phyloP scores from a whole-genome alignment of 305 asterid genomes.

The Fraxinus baroniana region DNA sequence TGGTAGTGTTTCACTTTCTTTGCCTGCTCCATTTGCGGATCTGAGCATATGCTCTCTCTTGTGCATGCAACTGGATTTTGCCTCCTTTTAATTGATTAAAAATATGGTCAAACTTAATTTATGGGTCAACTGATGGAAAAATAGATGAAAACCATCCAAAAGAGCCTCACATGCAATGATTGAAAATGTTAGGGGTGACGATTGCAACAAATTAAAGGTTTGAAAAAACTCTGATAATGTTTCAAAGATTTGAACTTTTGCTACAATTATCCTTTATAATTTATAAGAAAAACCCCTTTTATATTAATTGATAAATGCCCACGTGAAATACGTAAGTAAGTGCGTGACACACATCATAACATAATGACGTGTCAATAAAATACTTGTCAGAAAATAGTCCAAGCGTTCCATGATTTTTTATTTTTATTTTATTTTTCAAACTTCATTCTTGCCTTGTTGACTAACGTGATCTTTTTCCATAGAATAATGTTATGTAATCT shows the following conservation, averaged over 20 bases:
- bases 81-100: too few species aligned
- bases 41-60: constrained; percentile 6
- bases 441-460: background rate
- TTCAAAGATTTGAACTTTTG: too few species aligned
- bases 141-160: too few species aligned
- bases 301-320: background rate
- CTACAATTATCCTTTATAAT: too few species aligned
- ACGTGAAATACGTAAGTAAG: background rate
- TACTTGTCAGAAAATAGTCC: background rate
- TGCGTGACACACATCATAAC: background rate
- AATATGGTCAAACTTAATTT: too few species aligned
- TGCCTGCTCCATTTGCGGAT: background rate
- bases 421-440: background rate
- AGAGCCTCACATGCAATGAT: too few species aligned
- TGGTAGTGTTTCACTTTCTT: background rate
- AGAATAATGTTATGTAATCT: background rate
- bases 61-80: too few species aligned
- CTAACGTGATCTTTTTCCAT: background rate
- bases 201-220: too few species aligned
- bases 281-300: too few species aligned
- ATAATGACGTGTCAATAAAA: background rate
- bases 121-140: too few species aligned
- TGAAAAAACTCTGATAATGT: background rate
- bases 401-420: background rate
- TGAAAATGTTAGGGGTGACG: too few species aligned